Conservation (phyloP, 2,329 filamentous ascomycete species). For the Chlorencoelia australis region DNA sequence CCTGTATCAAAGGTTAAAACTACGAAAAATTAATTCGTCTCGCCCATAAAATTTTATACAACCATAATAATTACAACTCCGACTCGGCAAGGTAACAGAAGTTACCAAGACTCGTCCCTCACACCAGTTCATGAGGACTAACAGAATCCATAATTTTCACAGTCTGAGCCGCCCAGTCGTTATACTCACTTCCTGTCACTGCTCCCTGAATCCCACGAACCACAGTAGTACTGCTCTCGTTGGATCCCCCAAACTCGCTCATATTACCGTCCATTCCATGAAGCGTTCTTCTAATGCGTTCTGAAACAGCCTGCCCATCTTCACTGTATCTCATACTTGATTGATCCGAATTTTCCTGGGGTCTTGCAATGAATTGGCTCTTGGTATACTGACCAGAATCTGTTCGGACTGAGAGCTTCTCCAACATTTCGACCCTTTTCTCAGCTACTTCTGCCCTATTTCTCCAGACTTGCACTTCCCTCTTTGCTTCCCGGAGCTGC, state of each 20-base stretch:
- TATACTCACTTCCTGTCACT: slow-evolving; percentile 8
- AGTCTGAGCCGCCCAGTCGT: slow-evolving; percentile 6
- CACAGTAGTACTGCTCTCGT: slow-evolving; percentile 19
- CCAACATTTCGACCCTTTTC: slow-evolving; percentile 34
- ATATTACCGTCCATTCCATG: slow-evolving; percentile 15
- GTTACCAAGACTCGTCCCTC: neutral
- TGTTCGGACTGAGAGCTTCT: neutral
- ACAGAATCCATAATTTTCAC: slow-evolving; percentile 3
- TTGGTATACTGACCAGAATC: neutral
- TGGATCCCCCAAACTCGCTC: slow-evolving; percentile 7
- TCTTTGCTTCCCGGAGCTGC: slow-evolving; percentile 35
- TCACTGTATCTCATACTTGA: slow-evolving; percentile 4
- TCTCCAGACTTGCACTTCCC: slow-evolving; percentile 41
- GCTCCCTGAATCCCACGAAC: slow-evolving; percentile 8
- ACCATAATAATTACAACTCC: no score
- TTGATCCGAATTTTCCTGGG: neutral
- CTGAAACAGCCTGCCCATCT: slow-evolving; percentile 2
- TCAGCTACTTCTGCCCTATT: slow-evolving; percentile 47
- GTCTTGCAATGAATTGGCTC: neutral
- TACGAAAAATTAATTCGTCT: neutral
- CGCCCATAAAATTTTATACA: no score
- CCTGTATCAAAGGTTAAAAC: neutral
- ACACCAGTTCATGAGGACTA: neutral
- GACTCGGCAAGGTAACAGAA: neutral
- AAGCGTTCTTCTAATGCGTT: slow-evolving; percentile 6